Evolutionary conservation across 345 rosid genomes (phyloP), one percentile per base, ranked within the genome.

Genomic region (Syzygium aqueum): DNA sequence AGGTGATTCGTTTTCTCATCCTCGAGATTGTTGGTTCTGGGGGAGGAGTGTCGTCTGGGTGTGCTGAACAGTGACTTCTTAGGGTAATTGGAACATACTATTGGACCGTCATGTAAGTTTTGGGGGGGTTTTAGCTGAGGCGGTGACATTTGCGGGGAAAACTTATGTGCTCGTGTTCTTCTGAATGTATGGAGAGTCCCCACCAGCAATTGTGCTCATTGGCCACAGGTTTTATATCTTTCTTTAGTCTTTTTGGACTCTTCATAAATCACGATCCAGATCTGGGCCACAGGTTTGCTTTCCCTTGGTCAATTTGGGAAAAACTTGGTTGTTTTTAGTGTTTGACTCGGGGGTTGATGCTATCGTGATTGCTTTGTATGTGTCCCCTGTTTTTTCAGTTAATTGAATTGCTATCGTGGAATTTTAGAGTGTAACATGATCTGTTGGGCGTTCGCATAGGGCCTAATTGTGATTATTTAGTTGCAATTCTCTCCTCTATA

Each of bases 121-220:
- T 37, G 0, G 3, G 63, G 63, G 4, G 63, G 16, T 61, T 33
- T 67, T 33, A 11, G 25, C 27, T 33, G 46, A 21, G 23, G 33
- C 21, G 46, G 78, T 17, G 78, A 33, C 49, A 40, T 73, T 73
- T 12, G 33, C 22, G 80, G 80, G 49, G 21, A 73, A 33, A 33
- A 21, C 49, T 17, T 17, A 1, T 73, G 43, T 37, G 80, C 21
- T 73, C 1, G 80, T 19, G 80, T 37, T 19, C 25, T 73, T 73
- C 49, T 73, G 92, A 87, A 84, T 96, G 94, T 95, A 96, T 90
- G 98, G 99, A 88, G 97, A 93, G 86, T 93, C 95, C 78, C 96
- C 97, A 78, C 99, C 99, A 77, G 98, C 99, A 51, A 95, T 96
- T 91, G 93, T 97, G 86, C 95, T 96, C 53, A 96, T 95, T 84